phyloP scores from a whole-genome alignment of 257 asterid genomes.

The Apocynum venetum region DNA sequence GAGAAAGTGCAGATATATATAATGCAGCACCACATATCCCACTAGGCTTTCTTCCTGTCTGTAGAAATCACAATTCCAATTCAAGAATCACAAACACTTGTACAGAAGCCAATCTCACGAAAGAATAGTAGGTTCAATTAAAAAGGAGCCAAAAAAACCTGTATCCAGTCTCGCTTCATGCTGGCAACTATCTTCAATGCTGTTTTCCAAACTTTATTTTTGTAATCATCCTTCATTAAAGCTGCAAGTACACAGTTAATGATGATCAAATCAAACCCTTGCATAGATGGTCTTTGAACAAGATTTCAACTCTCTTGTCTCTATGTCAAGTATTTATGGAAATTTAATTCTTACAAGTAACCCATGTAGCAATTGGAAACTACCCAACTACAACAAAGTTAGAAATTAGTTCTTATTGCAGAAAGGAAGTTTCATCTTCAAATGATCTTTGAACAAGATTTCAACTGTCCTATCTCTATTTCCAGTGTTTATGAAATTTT shows the following conservation, averaged over 20 bases:
- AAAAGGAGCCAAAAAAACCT: conserved; percentile 30
- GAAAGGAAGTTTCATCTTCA: neutral
- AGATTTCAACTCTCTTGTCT: neutral
- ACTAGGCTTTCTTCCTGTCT: conserved; percentile 98
- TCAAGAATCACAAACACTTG: neutral
- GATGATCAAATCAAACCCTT: neutral
- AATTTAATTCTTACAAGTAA: neutral
- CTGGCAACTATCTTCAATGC: conserved; percentile 44
- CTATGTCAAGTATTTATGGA: neutral
- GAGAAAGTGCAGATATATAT: conserved; percentile 72
- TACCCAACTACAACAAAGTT: neutral
- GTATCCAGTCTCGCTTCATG: conserved; percentile 98
- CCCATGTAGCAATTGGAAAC: neutral
- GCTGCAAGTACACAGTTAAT: neutral
- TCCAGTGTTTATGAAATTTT: neutral
- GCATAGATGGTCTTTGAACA: no score
- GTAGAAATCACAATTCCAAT: conserved; percentile 13
- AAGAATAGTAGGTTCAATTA: neutral
- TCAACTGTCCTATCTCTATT: neutral
- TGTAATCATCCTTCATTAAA: conserved; percentile 15
- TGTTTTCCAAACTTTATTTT: conserved; percentile 21
- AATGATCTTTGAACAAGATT: no score
- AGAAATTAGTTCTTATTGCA: neutral
- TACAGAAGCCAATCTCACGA: neutral
- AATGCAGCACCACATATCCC: conserved; percentile 95